Evolutionary conservation across 2,329 filamentous ascomycete species (phyloP).

Genomic region (Moelleriella libera): DNA sequence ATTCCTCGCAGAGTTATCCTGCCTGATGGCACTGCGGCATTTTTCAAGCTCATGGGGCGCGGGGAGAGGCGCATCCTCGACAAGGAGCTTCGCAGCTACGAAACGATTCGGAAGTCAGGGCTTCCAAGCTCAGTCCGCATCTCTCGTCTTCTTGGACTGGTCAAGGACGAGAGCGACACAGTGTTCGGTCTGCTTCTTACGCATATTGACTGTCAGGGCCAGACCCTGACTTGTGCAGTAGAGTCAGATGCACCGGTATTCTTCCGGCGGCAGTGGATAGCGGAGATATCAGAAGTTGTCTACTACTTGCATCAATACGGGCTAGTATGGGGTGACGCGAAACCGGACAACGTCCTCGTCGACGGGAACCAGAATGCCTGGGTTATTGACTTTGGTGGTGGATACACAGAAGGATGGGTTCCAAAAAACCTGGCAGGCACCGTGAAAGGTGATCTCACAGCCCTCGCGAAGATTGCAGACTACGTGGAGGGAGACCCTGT

Average conservation of each 20-base stretch:
- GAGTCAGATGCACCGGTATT: neutral
- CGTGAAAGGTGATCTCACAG: slow-evolving; percentile 7
- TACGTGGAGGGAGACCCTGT: too few relatives aligned
- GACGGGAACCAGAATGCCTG: slow-evolving; percentile 14
- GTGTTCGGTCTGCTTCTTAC: slow-evolving; percentile 8
- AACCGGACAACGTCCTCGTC: slow-evolving; percentile 15
- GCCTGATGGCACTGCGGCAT: slow-evolving; percentile 2
- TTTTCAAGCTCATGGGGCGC: slow-evolving; percentile 4
- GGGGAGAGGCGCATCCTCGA: slow-evolving; percentile 2
- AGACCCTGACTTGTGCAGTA: slow-evolving; percentile 3
- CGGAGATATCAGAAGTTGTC: slow-evolving; percentile 8
- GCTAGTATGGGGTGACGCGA: slow-evolving; percentile 16
- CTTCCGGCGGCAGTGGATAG: slow-evolving; percentile 5
- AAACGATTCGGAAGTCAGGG: slow-evolving; percentile 3
- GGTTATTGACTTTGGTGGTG: slow-evolving; percentile 17
- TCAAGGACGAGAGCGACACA: slow-evolving; percentile 1
- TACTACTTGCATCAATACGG: slow-evolving; percentile 7
- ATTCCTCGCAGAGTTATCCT: slow-evolving; percentile 4
- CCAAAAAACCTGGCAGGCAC: slow-evolving; percentile 9
- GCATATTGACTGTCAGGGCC: slow-evolving; percentile 5
- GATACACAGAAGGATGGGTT: slow-evolving; percentile 16
- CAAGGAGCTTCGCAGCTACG: slow-evolving; percentile 6
- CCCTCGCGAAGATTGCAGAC: neutral
- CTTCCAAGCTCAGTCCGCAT: slow-evolving; percentile 4
- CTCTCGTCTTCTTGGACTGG: slow-evolving; percentile 5